These are phyloP conservation scores for Polytrichum formosum DNA, from an alignment of 225 moss, liverwort and hornwort species.

Conservation along the genomic window DNA sequence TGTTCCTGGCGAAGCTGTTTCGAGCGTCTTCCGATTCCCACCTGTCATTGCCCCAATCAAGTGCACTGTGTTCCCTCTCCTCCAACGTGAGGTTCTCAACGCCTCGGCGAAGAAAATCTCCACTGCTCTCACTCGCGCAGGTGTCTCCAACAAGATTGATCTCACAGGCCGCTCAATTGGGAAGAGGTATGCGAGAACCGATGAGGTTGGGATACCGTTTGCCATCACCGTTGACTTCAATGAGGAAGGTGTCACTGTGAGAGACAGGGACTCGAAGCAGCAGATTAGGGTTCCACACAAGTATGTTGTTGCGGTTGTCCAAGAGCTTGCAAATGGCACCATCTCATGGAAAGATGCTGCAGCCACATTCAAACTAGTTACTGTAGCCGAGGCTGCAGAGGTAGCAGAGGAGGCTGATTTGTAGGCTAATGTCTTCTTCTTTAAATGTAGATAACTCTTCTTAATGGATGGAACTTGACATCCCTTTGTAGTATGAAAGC, in stretches of 20 bases:
- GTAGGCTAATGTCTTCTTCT: no score
- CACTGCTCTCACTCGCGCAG: conserved; percentile 56
- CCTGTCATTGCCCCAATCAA: conserved; percentile 85
- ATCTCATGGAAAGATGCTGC: conserved; percentile 52
- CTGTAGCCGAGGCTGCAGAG: conserved; percentile 6
- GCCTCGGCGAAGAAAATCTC: conserved; percentile 49
- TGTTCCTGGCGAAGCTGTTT: conserved; percentile 67
- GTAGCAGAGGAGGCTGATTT: background rate
- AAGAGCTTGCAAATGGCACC: conserved; percentile 65
- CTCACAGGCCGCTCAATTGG: conserved; percentile 87
- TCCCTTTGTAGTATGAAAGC: no score
- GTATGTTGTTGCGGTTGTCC: conserved; percentile 58
- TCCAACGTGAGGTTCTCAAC: conserved; percentile 68
- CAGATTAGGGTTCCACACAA: conserved; percentile 71
- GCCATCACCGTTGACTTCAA: conserved; percentile 71
- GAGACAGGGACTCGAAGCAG: conserved; percentile 86
- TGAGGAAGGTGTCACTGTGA: conserved; percentile 62
- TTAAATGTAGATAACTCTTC: no score
- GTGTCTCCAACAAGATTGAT: conserved; percentile 82
- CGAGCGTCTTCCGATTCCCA: conserved; percentile 71
- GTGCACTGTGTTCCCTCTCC: conserved; percentile 79
- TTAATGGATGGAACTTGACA: no score
- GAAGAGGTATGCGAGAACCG: conserved; percentile 84
- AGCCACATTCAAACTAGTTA: conserved; percentile 41
- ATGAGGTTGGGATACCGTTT: conserved; percentile 91